Base-by-base conservation (phyloP, 768 basidiomycete species). In the Hericium coralloides region DNA sequence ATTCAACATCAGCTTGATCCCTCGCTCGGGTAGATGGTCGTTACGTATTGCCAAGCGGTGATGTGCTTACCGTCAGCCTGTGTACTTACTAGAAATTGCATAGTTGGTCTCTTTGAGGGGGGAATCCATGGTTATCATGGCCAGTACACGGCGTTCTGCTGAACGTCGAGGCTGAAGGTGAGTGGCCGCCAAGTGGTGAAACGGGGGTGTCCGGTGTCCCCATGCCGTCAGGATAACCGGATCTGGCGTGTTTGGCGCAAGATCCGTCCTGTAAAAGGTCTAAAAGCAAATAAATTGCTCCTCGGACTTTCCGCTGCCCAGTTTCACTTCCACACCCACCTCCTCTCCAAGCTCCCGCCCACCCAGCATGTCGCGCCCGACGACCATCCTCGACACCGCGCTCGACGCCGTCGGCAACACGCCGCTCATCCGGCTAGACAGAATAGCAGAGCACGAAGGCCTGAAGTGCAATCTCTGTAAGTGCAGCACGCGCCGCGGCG, bases 351-450 rank as follows among this genome's bases (percentile, higher is more conserved):
- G 7, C 31, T 51, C 48, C 22, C 22, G 15, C 48, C 55, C 2
- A 48, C 36, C 38, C 9, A 38, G n/a, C 58, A 77, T 74, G 74
- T 36, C 66, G 4, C 57, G 58, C 25, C 25, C 60, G 36, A 52
- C 76, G 49, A 77, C 56, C 9, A 79, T 97, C 43, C 77, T 97
- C 45, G 81, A 90, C 61, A 85, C 76, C 39, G 90, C 89, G 4
- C 82, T 94, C 41, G 92, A 83, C 25, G 91, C 90, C 9, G 84
- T 98, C 12, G 95, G 95, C 2, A 77, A 90, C 61, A 98, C 97
- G 0, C 97, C 95, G 3, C 80, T 99, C 63, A 81, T 99, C 61
- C 80, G 91, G 52, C 79, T 98, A 7, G 84, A 90, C 72, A 85
- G 83, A 66, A 79, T 97, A 12, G 88, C 91, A 7, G 70, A 76